A percentile compares a stretch with the other conserved stretches of the same genome.
These are phyloP conservation scores for Sclerotinia nivalis DNA, from an alignment of 2,329 filamentous ascomycete species.

Conservation along the genomic window DNA sequence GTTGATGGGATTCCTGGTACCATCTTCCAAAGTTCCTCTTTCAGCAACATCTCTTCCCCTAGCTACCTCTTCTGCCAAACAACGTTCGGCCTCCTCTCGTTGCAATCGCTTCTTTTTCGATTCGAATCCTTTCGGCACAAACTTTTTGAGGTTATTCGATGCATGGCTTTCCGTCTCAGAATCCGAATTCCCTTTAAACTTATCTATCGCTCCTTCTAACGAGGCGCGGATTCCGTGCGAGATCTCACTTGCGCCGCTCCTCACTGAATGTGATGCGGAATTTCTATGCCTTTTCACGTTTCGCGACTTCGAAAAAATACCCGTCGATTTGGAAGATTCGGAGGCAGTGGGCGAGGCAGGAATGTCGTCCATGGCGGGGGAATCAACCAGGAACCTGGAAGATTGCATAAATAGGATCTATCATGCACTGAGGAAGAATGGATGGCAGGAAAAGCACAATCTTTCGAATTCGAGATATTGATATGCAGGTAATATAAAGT, in stretches of 20 bases:
- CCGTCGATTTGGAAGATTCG: slow-evolving; percentile 32
- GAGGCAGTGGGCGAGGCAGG: slow-evolving; percentile 21
- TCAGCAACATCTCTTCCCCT: slow-evolving; percentile 41
- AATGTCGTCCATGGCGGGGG: slow-evolving; percentile 21
- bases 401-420: neutral
- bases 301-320: slow-evolving; percentile 37
- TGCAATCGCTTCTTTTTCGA: slow-evolving; percentile 53
- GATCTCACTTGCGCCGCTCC: slow-evolving; percentile 34
- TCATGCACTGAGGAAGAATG: neutral
- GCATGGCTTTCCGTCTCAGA: slow-evolving; percentile 31
- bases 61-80: slow-evolving; percentile 42
- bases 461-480: neutral
- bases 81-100: slow-evolving; percentile 46
- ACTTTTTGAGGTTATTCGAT: slow-evolving; percentile 49
- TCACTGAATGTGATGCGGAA: slow-evolving; percentile 36
- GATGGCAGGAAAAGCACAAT: neutral
- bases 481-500: neutral
- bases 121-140: slow-evolving; percentile 54
- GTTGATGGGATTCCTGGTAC: slow-evolving; percentile 25
- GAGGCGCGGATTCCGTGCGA: slow-evolving; percentile 31
- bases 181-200: slow-evolving; percentile 33
- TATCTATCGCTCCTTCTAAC: slow-evolving; percentile 35
- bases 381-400: neutral
- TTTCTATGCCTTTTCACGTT: slow-evolving; percentile 31
- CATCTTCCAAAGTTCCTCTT: slow-evolving; percentile 38